These are phyloP conservation scores for Sugiyamaella grinbergsii DNA, from an alignment of 1,139 yeast species.

Conservation along the genomic window DNA sequence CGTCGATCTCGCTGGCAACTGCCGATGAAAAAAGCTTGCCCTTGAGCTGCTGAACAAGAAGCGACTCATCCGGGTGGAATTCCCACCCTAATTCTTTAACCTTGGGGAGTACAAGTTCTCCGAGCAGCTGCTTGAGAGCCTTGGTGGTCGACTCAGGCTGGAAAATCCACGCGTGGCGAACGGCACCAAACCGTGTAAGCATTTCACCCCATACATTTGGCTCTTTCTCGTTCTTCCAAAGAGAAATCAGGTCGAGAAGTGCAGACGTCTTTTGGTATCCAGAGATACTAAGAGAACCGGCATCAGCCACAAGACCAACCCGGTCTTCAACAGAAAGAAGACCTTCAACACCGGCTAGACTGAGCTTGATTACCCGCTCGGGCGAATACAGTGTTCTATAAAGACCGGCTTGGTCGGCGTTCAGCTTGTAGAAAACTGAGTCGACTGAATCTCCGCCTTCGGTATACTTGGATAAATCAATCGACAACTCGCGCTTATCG, in stretches of 20 bases:
- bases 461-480: conserved; percentile 42
- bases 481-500: conserved; percentile 54
- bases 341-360: conserved; percentile 66
- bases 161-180: conserved; percentile 69
- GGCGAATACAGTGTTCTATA: conserved; percentile 78
- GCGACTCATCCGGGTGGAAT: conserved; percentile 64
- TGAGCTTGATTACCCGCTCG: conserved; percentile 73
- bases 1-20: conserved; percentile 58
- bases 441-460: conserved; percentile 34
- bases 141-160: conserved; percentile 59
- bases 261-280: conserved; percentile 72
- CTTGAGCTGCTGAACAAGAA: conserved; percentile 75
- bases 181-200: conserved; percentile 53
- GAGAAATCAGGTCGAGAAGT: conserved; percentile 62
- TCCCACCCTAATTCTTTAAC: conserved; percentile 68
- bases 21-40: conserved; percentile 71
- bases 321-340: conserved; percentile 78
- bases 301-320: conserved; percentile 84
- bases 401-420: conserved; percentile 81
- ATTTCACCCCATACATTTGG: conserved; percentile 71
- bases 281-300: conserved; percentile 68
- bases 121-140: conserved; percentile 61
- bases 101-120: conserved; percentile 61
- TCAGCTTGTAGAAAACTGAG: conserved; percentile 67
- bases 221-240: conserved; percentile 61